Conservation (phyloP, 495 filamentous ascomycete genomes). For the Lophium mytilinum region DNA sequence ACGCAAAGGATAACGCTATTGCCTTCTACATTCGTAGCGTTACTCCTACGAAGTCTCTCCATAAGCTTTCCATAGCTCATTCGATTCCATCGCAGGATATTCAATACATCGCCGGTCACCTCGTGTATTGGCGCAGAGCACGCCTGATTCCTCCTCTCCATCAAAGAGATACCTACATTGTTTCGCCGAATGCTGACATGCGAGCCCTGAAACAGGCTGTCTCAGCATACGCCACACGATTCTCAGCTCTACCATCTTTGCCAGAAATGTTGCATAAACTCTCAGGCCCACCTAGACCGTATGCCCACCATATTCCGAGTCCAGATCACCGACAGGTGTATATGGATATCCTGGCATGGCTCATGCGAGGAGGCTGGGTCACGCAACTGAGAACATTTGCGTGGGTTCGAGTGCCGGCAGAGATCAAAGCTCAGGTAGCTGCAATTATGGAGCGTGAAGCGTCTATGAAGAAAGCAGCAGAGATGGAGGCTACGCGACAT, state of each 20-base stretch:
- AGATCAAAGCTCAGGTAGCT: conserved; percentile 54
- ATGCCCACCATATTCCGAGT: conserved; percentile 72
- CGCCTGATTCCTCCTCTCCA: conserved; percentile 88
- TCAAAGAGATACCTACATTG: conserved; percentile 82
- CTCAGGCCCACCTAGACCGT: conserved; percentile 67
- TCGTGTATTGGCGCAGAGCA: conserved; percentile 91
- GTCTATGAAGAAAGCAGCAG: conserved; percentile 7
- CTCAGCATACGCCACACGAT: conserved; percentile 61
- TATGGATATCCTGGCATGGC: conserved; percentile 83
- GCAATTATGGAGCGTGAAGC: conserved; percentile 47
- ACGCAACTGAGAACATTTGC: conserved; percentile 84
- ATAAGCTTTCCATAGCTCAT: conserved; percentile 57
- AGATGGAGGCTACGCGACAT: conserved; percentile 1
- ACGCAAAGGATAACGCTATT: conserved; percentile 62
- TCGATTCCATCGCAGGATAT: conserved; percentile 69
- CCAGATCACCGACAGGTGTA: conserved; percentile 82
- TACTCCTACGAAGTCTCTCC: conserved; percentile 68
- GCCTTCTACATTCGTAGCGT: conserved; percentile 75
- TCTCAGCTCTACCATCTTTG: conserved; percentile 71
- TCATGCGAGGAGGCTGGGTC: conserved; percentile 86
- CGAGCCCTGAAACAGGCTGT: conserved; percentile 62
- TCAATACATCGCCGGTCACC: conserved; percentile 75
- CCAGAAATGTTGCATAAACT: conserved; percentile 77
- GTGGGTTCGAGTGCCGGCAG: conserved; percentile 60
- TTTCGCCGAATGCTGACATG: conserved; percentile 84